Base-by-base conservation (phyloP, 2,329 filamentous ascomycete species). In the Colletotrichum sp. region DNA sequence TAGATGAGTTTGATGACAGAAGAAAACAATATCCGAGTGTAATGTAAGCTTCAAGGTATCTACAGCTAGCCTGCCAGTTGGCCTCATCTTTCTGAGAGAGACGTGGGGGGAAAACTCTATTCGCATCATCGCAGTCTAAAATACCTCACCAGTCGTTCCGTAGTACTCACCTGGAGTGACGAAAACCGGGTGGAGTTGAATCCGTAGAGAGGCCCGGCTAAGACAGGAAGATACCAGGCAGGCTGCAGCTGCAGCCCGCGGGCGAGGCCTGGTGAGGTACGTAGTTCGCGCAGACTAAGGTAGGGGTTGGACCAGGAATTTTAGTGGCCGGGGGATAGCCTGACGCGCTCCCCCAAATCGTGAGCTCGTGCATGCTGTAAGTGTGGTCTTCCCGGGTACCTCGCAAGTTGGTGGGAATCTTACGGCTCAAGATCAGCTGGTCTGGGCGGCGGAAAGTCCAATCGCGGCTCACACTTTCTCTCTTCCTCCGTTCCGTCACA, bases 291-390 rank as follows among this genome's bases (percentile, higher is more conserved):
- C 44, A 22, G 69, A 55, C 52, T 19, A 39, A 39, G n/a, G 25
- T 59, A 57, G 36, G 57, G 16, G 25, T 13, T 19, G 29, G 27
- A 63, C 67, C 13, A 65, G 69, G 69, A 71, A 66, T 63, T 67
- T 65, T 61, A 69, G 70, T 76, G 73, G 63, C 72, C 11, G 73
- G 70, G 44, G 32, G 64, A 63, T 30, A 69, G 73, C 73, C 70
- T 73, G 73, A 76, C 70, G 64, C 73, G 70, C 64, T 73, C 44
- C 72, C 73, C 73, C 62, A 72, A 76, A 76, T 76, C 73, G 73
- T 76, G 73, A 76, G 73, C 59, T 71, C 73, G 44, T 52, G 44
- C 49, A 39, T 64, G 73, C 70, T 73, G 70, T 66, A 64, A 64
- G 70, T 67, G 65, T 49, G 44, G 44, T 49, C 71, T 73, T 70